Evolutionary conservation across 78 protist species (phyloP).

Genomic region (Trichosphaerium sp.): DNA sequence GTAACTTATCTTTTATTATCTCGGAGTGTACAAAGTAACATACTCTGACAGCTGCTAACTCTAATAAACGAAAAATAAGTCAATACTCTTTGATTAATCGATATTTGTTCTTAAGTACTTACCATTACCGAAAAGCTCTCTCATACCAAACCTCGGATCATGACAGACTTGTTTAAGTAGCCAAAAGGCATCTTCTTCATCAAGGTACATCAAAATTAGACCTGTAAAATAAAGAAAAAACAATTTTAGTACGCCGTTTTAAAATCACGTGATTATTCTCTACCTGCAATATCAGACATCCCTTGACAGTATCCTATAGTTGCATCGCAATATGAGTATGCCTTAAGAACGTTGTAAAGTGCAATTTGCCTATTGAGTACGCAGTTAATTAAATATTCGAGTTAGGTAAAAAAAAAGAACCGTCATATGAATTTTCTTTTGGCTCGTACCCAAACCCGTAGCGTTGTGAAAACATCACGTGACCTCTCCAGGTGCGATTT

Average conservation of each 20-base stretch:
- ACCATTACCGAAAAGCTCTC: neutral
- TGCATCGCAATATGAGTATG: conserved; percentile 45
- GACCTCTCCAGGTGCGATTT: conserved; percentile 42
- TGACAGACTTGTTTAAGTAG: neutral
- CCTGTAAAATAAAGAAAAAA: neutral
- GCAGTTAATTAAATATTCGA: no score
- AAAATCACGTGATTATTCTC: no score
- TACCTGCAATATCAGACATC: conserved; percentile 51
- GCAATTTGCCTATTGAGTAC: neutral
- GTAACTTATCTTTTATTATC: no score
- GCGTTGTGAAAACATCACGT: conserved; percentile 34
- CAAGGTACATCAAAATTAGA: neutral
- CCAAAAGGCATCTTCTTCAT: neutral
- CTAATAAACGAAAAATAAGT: no score
- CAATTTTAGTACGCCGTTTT: no score
- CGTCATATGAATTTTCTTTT: no score
- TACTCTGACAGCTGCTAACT: no score
- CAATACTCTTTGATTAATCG: no score
- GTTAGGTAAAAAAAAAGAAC: neutral
- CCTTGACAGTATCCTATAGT: conserved; percentile 68
- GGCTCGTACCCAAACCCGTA: conserved; percentile 13
- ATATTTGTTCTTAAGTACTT: no score
- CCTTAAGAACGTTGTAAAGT: conserved; percentile 54
- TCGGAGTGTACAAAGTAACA: no score
- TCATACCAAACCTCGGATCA: neutral